A percentile compares a stretch with the other conserved stretches of the same genome.
Evolutionary conservation across 495 filamentous ascomycete genomes (phyloP).

Genomic region (Pyronema domesticum): DNA sequence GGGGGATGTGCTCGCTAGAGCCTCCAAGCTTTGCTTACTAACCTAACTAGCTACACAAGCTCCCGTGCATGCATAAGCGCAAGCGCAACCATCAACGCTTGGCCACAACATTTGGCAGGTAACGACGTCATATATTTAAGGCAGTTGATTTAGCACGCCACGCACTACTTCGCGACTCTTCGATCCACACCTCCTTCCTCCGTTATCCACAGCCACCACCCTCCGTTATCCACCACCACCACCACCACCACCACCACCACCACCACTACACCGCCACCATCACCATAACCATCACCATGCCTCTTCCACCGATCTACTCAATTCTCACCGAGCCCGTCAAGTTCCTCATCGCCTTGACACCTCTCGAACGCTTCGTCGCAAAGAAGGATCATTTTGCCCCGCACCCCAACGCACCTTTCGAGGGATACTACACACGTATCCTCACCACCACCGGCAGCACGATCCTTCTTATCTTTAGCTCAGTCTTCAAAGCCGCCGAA

Average conservation of each 20-base stretch:
- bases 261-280: too few relatives aligned
- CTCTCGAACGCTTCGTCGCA: constrained; percentile 8
- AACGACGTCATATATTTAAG: too few relatives aligned
- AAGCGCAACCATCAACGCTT: too few relatives aligned
- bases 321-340: constrained; percentile 11
- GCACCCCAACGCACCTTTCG: constrained; percentile 27
- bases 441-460: constrained; percentile 26
- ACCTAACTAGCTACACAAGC: too few relatives aligned
- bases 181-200: neutral
- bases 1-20: too few relatives aligned
- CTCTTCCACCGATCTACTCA: constrained; percentile 5
- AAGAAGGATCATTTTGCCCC: constrained; percentile 24
- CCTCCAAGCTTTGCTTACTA: too few relatives aligned
- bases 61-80: too few relatives aligned
- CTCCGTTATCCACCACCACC: neutral
- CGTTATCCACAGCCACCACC: neutral
- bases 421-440: constrained; percentile 34
- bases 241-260: too few relatives aligned
- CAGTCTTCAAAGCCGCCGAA: constrained; percentile 24
- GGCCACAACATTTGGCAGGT: too few relatives aligned
- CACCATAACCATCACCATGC: neutral
- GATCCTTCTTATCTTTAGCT: constrained; percentile 21
- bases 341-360: constrained; percentile 13
- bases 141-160: too few relatives aligned
- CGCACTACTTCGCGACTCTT: too few relatives aligned